Evolutionary conservation across 2,329 filamentous ascomycete genomes (phyloP), one percentile per base, ranked within the genome.

Genomic region (Aspergillus spinulosporus): DNA sequence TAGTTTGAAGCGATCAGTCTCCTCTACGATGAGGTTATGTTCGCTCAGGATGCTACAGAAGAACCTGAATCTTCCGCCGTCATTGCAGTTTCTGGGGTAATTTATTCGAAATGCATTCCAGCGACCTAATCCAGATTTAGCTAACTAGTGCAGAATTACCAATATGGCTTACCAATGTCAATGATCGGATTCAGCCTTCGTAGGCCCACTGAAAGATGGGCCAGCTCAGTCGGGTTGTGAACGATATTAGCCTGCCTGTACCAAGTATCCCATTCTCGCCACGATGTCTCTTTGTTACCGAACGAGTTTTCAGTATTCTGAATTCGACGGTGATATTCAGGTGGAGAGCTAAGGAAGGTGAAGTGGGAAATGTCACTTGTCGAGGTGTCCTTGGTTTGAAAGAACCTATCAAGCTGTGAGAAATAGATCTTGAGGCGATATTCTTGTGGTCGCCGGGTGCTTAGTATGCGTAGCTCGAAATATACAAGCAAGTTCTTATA

Each of bases 21-120:
- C 56, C 32, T 78, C 66, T 12, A 87, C 74, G 0, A 74, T 67
- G 48, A 96, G 79, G 57, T 95, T 96, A 74, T 88, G 88, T 60
- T 95, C 89, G 8, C 78, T 75, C 0, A 97, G 76, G 1, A 83
- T 82, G 6, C 75, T 68, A 3, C 78, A 74, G 15, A 88, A 74
- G 0, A 72, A 62, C 1, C 69, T 60, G 64, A 82, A 80, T 4
- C 69, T 67, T 2, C 63, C 58, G 0, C 68, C 63, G 2, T 66
- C 59, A 1, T 70, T 61, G 5, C 67, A 36, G 8, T 63, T 52
- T 2, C 68, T 67, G 1, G 72, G 62, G 49, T 86, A 81, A 0
- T 71, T 74, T 8, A 88, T 70, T 3, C 76, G 73, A 64, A 87
- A 86, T 0, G 80, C 81, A 12, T 82, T 85, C 86, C 86, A 89